Base-by-base conservation (phyloP, 2,329 filamentous ascomycete genomes). In the Colletotrichum agaves region DNA sequence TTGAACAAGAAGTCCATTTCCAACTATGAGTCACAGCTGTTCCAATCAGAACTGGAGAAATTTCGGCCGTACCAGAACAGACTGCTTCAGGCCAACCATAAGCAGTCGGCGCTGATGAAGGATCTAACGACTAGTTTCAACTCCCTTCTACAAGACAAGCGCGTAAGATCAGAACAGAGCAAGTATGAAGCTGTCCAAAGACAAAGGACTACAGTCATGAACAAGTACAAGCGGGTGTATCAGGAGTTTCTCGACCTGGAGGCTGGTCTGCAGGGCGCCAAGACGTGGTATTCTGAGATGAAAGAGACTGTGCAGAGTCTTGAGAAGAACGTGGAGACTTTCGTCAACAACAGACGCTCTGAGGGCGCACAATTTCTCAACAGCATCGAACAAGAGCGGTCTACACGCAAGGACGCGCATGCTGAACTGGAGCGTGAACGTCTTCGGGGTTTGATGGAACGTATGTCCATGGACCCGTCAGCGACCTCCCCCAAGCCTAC, bases 1-100 rank as follows among this genome's bases (percentile, higher is more conserved):
- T 83, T 99, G 67, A 99, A 99, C 84, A 98, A 98, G 78, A 99
- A 98, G 80, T 91, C 93, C 2, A 95, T 98, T 74, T 87, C 93
- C 19, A 97, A 93, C 75, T 95, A 96, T 74, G 96, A 99, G 78
- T 90, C 86, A 12, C 93, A 97, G 74, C 86, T 99, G 3, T 99
- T 99, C 81, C 92, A 98, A 77, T 90, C 93, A 15, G 96, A 99
- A 78, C 85, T 99, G n/a, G 95, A 98, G 79, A 99, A 99, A 78
- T 99, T 98, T 80, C 86, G 94, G 46, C 92, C 94, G 31, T 93
- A 98, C 74, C 96, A 98, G 76, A 97, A 91, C 74, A 90, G 96
- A 37, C 87, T 99, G 15, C 82, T 97, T 8, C 94, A 98, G 78
- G 94, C 96, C 13, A 97, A 94, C 70, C 96, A 99, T 80, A 99